phyloP scores from a whole-genome alignment of 2,329 filamentous ascomycete species.

The Zymoseptoria pseudotritici region DNA sequence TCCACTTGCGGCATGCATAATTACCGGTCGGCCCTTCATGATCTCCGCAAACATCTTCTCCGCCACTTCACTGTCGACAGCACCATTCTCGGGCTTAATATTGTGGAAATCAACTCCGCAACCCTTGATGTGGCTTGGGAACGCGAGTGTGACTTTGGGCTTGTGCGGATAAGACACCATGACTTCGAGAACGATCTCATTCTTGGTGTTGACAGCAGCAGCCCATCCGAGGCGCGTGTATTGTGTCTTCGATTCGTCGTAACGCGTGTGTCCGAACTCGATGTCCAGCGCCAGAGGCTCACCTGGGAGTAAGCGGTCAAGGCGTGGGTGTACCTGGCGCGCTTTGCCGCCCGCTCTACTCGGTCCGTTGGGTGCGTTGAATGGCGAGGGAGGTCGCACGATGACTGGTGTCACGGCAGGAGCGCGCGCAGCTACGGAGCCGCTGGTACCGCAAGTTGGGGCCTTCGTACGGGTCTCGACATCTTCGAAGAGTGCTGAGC shows the following conservation, averaged over 20 bases:
- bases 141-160: background rate
- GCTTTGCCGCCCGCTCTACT: too few relatives aligned
- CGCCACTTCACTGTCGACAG: too few relatives aligned
- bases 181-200: constrained; percentile 10
- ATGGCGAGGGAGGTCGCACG: too few relatives aligned
- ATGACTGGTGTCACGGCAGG: too few relatives aligned
- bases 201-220: constrained; percentile 7
- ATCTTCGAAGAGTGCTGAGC: too few relatives aligned
- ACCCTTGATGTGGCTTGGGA: background rate
- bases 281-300: constrained; percentile 10
- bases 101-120: constrained; percentile 7
- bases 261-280: constrained; percentile 3
- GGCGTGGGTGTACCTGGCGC: constrained; percentile 7
- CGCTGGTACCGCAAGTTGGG: too few relatives aligned
- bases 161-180: constrained; percentile 7
- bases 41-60: too few relatives aligned
- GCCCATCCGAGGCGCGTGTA: constrained; percentile 12
- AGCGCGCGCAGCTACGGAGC: too few relatives aligned
- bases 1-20: background rate
- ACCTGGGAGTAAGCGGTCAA: constrained; percentile 6
- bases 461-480: too few relatives aligned
- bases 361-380: too few relatives aligned
- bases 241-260: background rate
- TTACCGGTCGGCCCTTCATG: background rate
- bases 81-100: constrained; percentile 4